Conservation (phyloP, 2,329 filamentous ascomycete species). For the Penicillium sp. region DNA sequence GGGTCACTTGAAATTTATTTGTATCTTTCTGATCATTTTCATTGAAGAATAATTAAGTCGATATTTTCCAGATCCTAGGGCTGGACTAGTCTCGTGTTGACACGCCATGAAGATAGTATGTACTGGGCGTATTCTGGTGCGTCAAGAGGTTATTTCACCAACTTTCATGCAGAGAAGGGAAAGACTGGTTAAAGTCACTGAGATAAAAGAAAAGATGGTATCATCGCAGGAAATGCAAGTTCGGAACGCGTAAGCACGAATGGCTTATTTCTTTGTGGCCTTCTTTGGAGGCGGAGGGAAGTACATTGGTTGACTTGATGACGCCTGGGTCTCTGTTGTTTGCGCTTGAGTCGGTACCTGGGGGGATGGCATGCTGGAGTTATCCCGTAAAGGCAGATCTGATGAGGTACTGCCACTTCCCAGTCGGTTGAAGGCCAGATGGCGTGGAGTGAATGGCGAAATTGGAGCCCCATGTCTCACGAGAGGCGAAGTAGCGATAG, state of each 20-base stretch:
- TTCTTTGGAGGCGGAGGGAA: conserved; percentile 51
- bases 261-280: conserved; percentile 31
- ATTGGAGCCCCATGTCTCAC: conserved; percentile 15
- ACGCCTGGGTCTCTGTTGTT: conserved; percentile 20
- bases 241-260: neutral
- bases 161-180: neutral
- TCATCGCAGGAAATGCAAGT: conserved; percentile 7
- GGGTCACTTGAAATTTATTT: neutral
- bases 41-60: conserved; percentile 6
- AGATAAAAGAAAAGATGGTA: conserved; percentile 19
- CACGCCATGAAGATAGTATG: conserved; percentile 15
- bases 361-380: conserved; percentile 31
- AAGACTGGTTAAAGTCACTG: neutral
- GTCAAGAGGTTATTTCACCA: conserved; percentile 7
- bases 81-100: conserved; percentile 1
- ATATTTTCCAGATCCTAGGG: neutral
- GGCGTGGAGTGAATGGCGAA: conserved; percentile 43
- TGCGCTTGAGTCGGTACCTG: conserved; percentile 27
- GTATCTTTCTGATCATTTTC: neutral
- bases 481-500: conserved; percentile 25
- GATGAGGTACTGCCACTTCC: conserved; percentile 37
- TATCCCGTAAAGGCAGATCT: conserved; percentile 47
- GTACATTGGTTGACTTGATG: conserved; percentile 36
- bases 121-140: conserved; percentile 19
- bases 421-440: conserved; percentile 46